A percentile compares a stretch with the other conserved stretches of the same genome.
These are phyloP conservation scores for Tetradesmus obliquus DNA, from an alignment of 139 green algal species.

Conservation along the genomic window DNA sequence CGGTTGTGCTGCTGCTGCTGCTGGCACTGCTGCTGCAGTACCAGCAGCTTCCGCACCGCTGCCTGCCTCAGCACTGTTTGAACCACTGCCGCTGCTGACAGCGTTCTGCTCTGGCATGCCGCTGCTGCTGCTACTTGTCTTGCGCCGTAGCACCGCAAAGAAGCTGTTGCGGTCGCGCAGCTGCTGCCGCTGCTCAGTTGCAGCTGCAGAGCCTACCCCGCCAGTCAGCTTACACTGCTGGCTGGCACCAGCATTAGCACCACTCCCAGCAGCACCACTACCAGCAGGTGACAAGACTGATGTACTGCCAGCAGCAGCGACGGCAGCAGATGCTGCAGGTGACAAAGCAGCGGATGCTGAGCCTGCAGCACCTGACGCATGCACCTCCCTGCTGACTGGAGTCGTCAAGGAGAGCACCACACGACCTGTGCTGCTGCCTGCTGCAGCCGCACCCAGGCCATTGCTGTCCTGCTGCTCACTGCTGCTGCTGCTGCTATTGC, in stretches of 20 bases:
- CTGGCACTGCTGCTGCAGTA: background rate
- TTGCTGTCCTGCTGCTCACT: background rate
- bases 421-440: background rate
- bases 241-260: background rate
- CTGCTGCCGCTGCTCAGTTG: constrained; percentile 36
- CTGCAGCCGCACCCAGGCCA: background rate
- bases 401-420: background rate
- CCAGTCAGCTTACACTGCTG: background rate
- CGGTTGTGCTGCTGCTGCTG: background rate
- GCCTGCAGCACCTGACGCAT: background rate
- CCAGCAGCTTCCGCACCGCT: no score
- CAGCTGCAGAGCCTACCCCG: background rate
- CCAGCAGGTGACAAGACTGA: background rate
- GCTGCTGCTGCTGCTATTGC: background rate
- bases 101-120: background rate
- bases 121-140: constrained; percentile 17
- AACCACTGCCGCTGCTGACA: background rate
- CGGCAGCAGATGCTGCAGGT: background rate
- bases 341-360: background rate
- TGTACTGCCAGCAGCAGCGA: background rate
- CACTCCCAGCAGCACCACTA: background rate
- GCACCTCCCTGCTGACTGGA: background rate
- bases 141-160: constrained; percentile 34
- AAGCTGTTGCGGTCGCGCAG: constrained; percentile 26
- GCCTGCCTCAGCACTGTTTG: background rate